A percentile compares a stretch with the other conserved stretches of the same genome.
phyloP scores from a whole-genome alignment of 2,329 filamentous ascomycete genomes.

The Colletotrichum spinosum region DNA sequence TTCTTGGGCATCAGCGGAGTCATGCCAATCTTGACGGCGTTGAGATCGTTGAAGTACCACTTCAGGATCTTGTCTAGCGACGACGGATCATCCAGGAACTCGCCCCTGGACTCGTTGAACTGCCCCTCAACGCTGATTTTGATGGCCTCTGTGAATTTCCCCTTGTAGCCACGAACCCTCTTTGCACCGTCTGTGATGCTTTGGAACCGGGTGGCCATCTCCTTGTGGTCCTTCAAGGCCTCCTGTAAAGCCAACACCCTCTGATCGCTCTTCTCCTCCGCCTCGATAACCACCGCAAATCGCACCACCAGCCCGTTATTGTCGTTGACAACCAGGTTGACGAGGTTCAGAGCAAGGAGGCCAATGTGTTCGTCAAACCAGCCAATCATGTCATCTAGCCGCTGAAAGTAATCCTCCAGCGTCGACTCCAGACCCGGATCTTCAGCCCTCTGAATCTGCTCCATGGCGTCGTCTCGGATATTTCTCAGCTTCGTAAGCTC shows the following conservation, averaged over 20 bases:
- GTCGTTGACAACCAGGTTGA: conserved; percentile 85
- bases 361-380: conserved; percentile 98
- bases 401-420: conserved; percentile 88
- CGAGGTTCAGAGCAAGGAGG: conserved; percentile 87
- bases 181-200: conserved; percentile 95
- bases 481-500: conserved; percentile 92
- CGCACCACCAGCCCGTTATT: conserved; percentile 92
- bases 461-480: conserved; percentile 95
- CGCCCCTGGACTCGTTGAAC: conserved; percentile 76
- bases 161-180: conserved; percentile 93
- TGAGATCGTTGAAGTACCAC: conserved; percentile 99
- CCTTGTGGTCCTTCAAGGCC: conserved; percentile 94
- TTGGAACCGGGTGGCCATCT: conserved; percentile 92
- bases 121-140: conserved; percentile 78
- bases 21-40: conserved; percentile 95
- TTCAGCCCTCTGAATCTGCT: conserved; percentile 86
- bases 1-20: conserved; percentile 91
- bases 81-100: conserved; percentile 86
- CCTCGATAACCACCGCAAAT: conserved; percentile 90
- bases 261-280: conserved; percentile 96
- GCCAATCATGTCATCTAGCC: conserved; percentile 87
- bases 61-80: conserved; percentile 88
- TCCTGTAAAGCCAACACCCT: conserved; percentile 92
- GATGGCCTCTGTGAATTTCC: conserved; percentile 90
- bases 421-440: conserved; percentile 83